Conservation (phyloP, 345 rosid species). For the Lepidium africanum region DNA sequence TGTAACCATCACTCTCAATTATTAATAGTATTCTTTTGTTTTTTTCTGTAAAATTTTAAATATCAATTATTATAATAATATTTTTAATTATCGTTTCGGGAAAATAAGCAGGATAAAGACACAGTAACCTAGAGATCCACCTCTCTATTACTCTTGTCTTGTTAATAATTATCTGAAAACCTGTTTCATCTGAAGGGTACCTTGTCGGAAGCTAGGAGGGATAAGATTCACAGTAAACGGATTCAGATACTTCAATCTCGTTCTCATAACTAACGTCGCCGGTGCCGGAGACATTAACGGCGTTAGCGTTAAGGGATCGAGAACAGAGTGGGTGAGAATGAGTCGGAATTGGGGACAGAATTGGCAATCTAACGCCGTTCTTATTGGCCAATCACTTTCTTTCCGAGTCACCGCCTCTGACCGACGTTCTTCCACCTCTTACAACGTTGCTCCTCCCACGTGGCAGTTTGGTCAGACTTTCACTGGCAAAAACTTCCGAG, state of each 20-base stretch:
- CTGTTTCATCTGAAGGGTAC: slow-evolving; percentile 41
- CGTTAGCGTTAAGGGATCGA: slow-evolving; percentile 67
- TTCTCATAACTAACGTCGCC: slow-evolving; percentile 79
- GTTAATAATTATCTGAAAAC: background rate
- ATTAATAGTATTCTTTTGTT: background rate
- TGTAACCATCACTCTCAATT: slow-evolving; percentile 14
- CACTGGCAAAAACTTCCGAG: slow-evolving; percentile 77
- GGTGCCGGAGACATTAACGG: slow-evolving; percentile 84
- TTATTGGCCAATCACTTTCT: slow-evolving; percentile 81
- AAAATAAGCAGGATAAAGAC: slow-evolving; percentile 6
- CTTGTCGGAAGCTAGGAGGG: slow-evolving; percentile 89
- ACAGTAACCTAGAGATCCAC: slow-evolving; percentile 5
- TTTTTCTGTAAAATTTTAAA: background rate
- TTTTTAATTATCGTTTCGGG: slow-evolving; percentile 18
- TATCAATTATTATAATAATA: background rate
- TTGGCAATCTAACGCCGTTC: slow-evolving; percentile 82
- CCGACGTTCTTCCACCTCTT: slow-evolving; percentile 68
- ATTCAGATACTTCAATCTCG: slow-evolving; percentile 92
- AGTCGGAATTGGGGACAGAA: slow-evolving; percentile 99
- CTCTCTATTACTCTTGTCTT: background rate
- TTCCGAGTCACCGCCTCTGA: slow-evolving; percentile 81
- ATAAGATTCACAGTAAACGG: slow-evolving; percentile 90
- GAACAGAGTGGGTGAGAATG: slow-evolving; percentile 72
- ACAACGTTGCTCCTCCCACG: slow-evolving; percentile 60
- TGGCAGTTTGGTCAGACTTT: slow-evolving; percentile 99